These are phyloP conservation scores for Cyberlindnera nakhonratchasimensis DNA, from an alignment of 805 yeast genomes.

Conservation along the genomic window DNA sequence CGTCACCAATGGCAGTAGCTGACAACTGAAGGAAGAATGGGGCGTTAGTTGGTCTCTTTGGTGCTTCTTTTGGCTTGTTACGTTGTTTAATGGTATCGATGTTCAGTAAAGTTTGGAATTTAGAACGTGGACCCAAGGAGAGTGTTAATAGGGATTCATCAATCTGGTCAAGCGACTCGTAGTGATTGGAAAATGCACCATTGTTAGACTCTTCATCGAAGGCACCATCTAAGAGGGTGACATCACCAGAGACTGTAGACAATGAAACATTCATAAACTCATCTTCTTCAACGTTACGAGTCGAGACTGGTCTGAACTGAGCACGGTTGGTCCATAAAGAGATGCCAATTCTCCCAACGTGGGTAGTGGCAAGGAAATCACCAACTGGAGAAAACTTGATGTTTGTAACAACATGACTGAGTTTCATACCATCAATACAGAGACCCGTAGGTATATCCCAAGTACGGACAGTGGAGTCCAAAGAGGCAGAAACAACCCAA, in stretches of 20 bases:
- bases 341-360: constrained; percentile 86
- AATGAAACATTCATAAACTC: constrained; percentile 61
- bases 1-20: constrained; percentile 69
- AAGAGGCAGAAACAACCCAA: constrained; percentile 81
- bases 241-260: constrained; percentile 79
- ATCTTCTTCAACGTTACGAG: constrained; percentile 70
- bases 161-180: constrained; percentile 61
- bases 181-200: constrained; percentile 33
- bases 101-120: constrained; percentile 73
- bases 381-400: constrained; percentile 83
- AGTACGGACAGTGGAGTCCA: constrained; percentile 86
- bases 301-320: constrained; percentile 73
- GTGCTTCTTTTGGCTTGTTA: constrained; percentile 86
- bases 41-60: constrained; percentile 76
- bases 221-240: constrained; percentile 47
- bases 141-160: constrained; percentile 63
- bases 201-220: constrained; percentile 29
- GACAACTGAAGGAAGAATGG: constrained; percentile 75
- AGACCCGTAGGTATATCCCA: constrained; percentile 98
- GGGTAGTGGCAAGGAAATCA: constrained; percentile 88
- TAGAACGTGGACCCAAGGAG: constrained; percentile 71
- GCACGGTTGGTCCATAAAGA: constrained; percentile 90
- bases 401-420: constrained; percentile 76
- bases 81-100: constrained; percentile 81
- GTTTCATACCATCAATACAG: constrained; percentile 85